phyloP scores from a whole-genome alignment of 352 stramenopile species.

The Saprolegnia diclina region DNA sequence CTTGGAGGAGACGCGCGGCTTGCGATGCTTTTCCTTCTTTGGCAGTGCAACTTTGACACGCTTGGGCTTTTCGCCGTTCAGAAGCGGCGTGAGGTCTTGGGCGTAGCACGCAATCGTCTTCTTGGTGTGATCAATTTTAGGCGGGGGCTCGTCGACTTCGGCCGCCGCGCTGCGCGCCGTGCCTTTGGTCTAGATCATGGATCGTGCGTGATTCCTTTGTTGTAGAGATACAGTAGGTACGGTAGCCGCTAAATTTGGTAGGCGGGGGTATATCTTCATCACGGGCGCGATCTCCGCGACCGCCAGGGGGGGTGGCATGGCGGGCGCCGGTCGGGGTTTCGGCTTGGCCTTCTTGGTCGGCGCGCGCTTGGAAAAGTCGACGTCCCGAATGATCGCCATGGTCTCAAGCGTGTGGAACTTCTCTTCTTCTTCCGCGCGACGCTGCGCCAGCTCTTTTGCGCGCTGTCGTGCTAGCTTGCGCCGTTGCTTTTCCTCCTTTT shows the following conservation, averaged over 20 bases:
- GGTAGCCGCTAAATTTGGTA: not conserved
- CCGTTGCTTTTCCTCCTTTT: conserved; percentile 11
- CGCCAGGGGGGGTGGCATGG: too few species aligned
- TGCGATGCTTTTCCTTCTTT: not conserved
- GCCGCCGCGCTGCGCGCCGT: not conserved
- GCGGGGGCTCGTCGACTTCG: not conserved
- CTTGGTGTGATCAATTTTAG: not conserved
- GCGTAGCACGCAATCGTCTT: conserved; percentile 13
- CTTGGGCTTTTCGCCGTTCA: conserved; percentile 23
- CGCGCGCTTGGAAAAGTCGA: not conserved
- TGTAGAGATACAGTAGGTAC: not conserved
- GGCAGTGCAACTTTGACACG: conserved; percentile 15
- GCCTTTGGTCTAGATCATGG: not conserved
- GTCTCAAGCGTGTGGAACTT: conserved; percentile 21
- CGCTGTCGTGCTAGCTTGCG: conserved; percentile 16
- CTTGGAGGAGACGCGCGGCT: not conserved
- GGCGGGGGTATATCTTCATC: conserved; percentile 16
- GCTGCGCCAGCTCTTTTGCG: not conserved
- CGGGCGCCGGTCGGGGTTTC: not conserved
- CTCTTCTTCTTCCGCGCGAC: conserved; percentile 9
- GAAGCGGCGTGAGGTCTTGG: conserved; percentile 22
- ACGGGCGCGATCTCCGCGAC: not conserved
- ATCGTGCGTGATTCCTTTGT: not conserved
- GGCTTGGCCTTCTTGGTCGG: conserved; percentile 5
- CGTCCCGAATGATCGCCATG: conserved; percentile 19